Evolutionary conservation across 2,329 filamentous ascomycete species (phyloP).

Genomic region (Xylogone sp.): DNA sequence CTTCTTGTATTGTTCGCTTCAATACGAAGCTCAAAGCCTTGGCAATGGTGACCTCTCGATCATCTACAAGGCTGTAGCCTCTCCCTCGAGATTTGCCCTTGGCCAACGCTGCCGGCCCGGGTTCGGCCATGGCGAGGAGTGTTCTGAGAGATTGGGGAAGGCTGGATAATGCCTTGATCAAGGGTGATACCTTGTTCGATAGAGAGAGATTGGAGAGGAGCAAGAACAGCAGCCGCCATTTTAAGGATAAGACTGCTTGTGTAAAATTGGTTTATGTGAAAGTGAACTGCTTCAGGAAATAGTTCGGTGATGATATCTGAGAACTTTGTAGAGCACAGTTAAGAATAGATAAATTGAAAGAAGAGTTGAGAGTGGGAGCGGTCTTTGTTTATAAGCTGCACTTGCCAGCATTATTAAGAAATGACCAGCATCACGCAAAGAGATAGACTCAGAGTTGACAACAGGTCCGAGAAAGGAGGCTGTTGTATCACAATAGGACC

Average conservation of each 20-base stretch:
- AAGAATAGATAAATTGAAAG: background rate
- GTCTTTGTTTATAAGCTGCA: background rate
- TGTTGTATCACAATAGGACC: background rate
- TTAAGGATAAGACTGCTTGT: conserved; percentile 6
- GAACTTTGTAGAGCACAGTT: no score
- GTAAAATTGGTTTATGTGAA: background rate
- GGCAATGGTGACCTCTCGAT: conserved; percentile 34
- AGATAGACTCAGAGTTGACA: background rate
- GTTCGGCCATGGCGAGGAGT: conserved; percentile 26
- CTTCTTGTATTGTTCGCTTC: conserved; percentile 33
- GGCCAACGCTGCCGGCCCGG: conserved; percentile 24
- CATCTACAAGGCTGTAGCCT: conserved; percentile 38
- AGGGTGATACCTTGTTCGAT: conserved; percentile 17
- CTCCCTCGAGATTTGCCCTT: conserved; percentile 31
- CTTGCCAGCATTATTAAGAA: no score
- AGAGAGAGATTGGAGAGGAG: conserved; percentile 18
- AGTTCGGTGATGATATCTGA: background rate
- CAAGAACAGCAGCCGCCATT: conserved; percentile 27
- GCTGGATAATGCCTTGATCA: conserved; percentile 26
- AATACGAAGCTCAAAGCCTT: conserved; percentile 39
- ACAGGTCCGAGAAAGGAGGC: background rate
- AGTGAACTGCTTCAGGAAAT: background rate
- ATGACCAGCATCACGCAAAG: background rate
- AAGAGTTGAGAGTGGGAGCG: background rate
- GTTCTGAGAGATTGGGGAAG: conserved; percentile 26